These are phyloP conservation scores for Xylaria sp. DNA, from an alignment of 2,329 filamentous ascomycete species.

Conservation along the genomic window DNA sequence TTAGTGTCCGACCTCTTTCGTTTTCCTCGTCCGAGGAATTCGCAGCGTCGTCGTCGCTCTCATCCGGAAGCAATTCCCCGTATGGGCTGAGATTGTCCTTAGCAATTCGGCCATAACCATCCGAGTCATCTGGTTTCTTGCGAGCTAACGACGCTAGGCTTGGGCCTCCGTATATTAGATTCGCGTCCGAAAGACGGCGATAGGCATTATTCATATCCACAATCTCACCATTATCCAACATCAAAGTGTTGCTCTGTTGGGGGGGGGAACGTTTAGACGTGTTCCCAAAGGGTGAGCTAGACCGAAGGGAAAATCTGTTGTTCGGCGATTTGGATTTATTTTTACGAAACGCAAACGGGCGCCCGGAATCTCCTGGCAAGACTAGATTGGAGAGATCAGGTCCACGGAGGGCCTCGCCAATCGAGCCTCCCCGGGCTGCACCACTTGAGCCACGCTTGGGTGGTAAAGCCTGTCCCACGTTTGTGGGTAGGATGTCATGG, in stretches of 20 bases:
- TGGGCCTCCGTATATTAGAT: constrained; percentile 67
- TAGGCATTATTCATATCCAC: constrained; percentile 75
- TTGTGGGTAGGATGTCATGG: constrained; percentile 60
- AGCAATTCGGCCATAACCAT: constrained; percentile 61
- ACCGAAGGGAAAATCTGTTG: constrained; percentile 54
- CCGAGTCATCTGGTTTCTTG: constrained; percentile 53
- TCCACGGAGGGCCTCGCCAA: constrained; percentile 61
- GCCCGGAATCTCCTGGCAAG: constrained; percentile 53
- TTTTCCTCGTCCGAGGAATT: constrained; percentile 71
- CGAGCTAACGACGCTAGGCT: constrained; percentile 66
- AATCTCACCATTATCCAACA: constrained; percentile 64
- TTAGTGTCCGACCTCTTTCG: constrained; percentile 63
- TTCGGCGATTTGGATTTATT: constrained; percentile 61
- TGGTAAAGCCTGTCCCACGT: constrained; percentile 53
- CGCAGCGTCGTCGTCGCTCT: constrained; percentile 66
- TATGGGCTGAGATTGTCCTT: constrained; percentile 72
- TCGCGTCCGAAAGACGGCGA: constrained; percentile 72
- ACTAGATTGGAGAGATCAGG: constrained; percentile 56
- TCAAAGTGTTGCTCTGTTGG: constrained; percentile 48
- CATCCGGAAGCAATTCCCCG: constrained; percentile 67
- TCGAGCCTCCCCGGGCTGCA: constrained; percentile 45
- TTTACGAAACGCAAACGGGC: constrained; percentile 47
- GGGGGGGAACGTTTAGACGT: constrained; percentile 44
- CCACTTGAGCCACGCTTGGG: constrained; percentile 45
- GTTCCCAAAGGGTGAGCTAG: constrained; percentile 52